A percentile compares a stretch with the other conserved stretches of the same genome.
phyloP scores from a whole-genome alignment of 345 rosid genomes.

The Ceriops tagal region DNA sequence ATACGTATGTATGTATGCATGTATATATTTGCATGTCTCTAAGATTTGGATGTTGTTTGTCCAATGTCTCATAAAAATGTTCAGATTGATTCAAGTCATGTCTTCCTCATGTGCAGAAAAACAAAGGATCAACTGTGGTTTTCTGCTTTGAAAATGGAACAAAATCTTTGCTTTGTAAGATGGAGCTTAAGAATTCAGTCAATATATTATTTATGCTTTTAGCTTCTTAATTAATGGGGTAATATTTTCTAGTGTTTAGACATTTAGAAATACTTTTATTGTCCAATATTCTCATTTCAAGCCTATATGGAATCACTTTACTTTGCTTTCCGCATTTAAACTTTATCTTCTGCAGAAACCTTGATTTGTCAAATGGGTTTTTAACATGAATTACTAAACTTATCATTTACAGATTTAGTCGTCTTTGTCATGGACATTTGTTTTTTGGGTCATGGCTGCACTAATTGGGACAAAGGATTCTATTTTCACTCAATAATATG shows the following conservation, averaged over 20 bases:
- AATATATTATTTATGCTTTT: neutral
- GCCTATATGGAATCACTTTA: no score
- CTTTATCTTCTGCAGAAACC: no score
- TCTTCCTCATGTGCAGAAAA: neutral
- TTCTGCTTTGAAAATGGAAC: neutral
- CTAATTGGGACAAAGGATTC: neutral
- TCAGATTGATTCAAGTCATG: neutral
- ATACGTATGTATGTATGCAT: no score
- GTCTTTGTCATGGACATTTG: neutral
- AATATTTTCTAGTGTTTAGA: no score
- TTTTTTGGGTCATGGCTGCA: conserved; percentile 2
- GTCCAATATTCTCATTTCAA: no score
- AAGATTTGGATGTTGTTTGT: neutral
- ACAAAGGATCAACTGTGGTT: neutral
- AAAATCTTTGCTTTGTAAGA: neutral
- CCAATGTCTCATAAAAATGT: neutral
- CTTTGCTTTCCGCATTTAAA: no score
- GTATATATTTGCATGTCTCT: no score
- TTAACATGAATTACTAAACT: neutral
- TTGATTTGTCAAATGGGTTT: no score
- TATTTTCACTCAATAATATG: conserved; percentile 9
- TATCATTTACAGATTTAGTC: neutral
- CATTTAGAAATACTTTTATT: no score
- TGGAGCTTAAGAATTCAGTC: neutral
- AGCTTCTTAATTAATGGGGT: neutral